A percentile compares a stretch with the other conserved stretches of the same genome.
phyloP scores from a whole-genome alignment of 305 asterid species.

The Fraxinus xanthoxyloides region DNA sequence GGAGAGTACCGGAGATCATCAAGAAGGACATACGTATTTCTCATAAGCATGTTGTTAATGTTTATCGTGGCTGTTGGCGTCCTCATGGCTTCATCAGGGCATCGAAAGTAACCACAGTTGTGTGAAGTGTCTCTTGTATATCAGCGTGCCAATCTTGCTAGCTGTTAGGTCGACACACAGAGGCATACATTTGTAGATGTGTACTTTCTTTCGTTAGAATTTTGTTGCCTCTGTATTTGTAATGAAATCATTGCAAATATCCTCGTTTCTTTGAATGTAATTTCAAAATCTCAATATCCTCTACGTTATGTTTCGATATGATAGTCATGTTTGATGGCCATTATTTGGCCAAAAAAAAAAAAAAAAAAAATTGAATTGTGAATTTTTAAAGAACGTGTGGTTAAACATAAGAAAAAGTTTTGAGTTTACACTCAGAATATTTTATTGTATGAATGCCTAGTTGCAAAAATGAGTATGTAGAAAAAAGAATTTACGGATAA shows the following conservation, averaged over 20 bases:
- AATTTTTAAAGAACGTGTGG: background rate
- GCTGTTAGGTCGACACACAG: background rate
- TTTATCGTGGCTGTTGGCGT: constrained; percentile 50
- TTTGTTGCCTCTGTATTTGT: background rate
- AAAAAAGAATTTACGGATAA: no score
- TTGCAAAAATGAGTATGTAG: no score
- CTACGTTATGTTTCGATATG: background rate
- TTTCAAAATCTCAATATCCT: background rate
- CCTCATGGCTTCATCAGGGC: constrained; percentile 62
- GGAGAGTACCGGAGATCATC: constrained; percentile 66
- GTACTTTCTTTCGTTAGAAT: background rate
- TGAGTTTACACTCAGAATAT: background rate
- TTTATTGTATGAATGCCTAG: background rate
- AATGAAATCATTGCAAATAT: background rate
- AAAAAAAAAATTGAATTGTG: background rate
- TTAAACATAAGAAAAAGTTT: no score
- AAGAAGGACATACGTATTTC: constrained; percentile 39
- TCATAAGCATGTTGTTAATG: constrained; percentile 47
- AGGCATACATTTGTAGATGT: background rate
- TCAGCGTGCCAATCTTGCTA: background rate
- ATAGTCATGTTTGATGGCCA: background rate
- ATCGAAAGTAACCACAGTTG: constrained; percentile 26
- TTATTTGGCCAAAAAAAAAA: background rate
- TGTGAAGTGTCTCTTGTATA: background rate
- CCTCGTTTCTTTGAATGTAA: background rate